A percentile compares a stretch with the other conserved stretches of the same genome.
phyloP scores from a whole-genome alignment of 2,329 filamentous ascomycete species.

The Diplodia intermedia region DNA sequence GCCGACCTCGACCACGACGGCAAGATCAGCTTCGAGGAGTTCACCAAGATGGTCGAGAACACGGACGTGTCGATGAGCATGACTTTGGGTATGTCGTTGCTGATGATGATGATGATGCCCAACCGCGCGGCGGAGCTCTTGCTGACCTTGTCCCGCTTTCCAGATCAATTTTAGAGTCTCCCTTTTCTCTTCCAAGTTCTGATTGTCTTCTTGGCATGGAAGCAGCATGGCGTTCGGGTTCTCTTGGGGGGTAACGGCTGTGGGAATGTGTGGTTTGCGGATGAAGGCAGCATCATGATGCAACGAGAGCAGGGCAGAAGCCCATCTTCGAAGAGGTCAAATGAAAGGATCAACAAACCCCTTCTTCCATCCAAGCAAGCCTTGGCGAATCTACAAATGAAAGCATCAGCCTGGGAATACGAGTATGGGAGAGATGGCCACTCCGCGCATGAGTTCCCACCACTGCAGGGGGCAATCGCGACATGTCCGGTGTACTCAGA shows the following conservation, averaged over 20 bases:
- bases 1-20: constrained; percentile 94
- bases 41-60: constrained; percentile 98
- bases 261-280: constrained; percentile 19
- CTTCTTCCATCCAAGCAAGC: background rate
- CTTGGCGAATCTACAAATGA: constrained; percentile 1
- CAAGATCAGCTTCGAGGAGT: constrained; percentile 99
- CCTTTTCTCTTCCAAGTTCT: constrained; percentile 12
- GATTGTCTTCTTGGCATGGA: constrained; percentile 26
- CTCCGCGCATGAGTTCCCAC: background rate
- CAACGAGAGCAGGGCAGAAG: constrained; percentile 23
- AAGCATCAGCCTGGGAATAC: background rate
- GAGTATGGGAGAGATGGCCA: background rate
- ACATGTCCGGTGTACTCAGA: background rate
- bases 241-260: constrained; percentile 18
- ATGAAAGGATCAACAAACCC: background rate
- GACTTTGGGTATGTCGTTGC: constrained; percentile 64
- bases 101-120: background rate
- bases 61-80: constrained; percentile 76
- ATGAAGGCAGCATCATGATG: constrained; percentile 26
- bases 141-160: background rate
- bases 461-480: background rate
- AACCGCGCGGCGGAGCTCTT: background rate
- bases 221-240: constrained; percentile 30
- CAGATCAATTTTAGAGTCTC: constrained; percentile 19
- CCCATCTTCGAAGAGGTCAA: constrained; percentile 19